Evolutionary conservation across 768 basidiomycete genomes (phyloP).

Genomic region (Trametes cingulata): DNA sequence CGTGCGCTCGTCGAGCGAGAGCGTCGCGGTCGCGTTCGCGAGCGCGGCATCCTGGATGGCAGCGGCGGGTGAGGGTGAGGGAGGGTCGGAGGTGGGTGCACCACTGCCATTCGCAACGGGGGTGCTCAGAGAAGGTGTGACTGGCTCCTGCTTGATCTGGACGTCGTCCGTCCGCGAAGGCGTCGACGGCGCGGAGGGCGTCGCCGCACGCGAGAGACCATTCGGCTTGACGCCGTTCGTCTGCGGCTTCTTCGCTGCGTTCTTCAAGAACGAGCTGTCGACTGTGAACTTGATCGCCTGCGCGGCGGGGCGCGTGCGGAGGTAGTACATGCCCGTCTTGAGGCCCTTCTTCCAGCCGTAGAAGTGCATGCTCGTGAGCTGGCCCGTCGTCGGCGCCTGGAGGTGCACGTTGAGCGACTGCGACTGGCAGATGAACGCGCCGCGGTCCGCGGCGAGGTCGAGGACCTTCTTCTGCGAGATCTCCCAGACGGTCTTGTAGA

Average conservation of each 20-base stretch:
- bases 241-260: slow-evolving; percentile 38
- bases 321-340: slow-evolving; percentile 99
- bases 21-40: slow-evolving; percentile 31
- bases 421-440: slow-evolving; percentile 95
- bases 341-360: slow-evolving; percentile 99
- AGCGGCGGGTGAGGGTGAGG: slow-evolving; percentile 31
- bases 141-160: slow-evolving; percentile 26
- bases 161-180: not conserved
- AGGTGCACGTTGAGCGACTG: slow-evolving; percentile 95
- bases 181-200: not conserved
- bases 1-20: slow-evolving; percentile 51
- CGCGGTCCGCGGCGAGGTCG: slow-evolving; percentile 98
- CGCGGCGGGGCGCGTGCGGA: slow-evolving; percentile 91
- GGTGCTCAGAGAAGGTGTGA: slow-evolving; percentile 11
- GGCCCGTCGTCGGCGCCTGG: slow-evolving; percentile 83
- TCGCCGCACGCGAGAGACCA: not conserved
- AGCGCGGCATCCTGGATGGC: slow-evolving; percentile 12
- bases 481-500: slow-evolving; percentile 99
- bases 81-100: slow-evolving; percentile 24
- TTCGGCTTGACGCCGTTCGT: slow-evolving; percentile 3
- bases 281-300: slow-evolving; percentile 98
- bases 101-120: slow-evolving; percentile 24
- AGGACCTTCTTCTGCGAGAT: slow-evolving; percentile 98
- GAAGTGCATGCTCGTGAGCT: slow-evolving; percentile 96
- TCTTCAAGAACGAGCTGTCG: slow-evolving; percentile 75